These are phyloP conservation scores for Cytospora piceae DNA, from an alignment of 2,329 filamentous ascomycete genomes.

Conservation along the genomic window DNA sequence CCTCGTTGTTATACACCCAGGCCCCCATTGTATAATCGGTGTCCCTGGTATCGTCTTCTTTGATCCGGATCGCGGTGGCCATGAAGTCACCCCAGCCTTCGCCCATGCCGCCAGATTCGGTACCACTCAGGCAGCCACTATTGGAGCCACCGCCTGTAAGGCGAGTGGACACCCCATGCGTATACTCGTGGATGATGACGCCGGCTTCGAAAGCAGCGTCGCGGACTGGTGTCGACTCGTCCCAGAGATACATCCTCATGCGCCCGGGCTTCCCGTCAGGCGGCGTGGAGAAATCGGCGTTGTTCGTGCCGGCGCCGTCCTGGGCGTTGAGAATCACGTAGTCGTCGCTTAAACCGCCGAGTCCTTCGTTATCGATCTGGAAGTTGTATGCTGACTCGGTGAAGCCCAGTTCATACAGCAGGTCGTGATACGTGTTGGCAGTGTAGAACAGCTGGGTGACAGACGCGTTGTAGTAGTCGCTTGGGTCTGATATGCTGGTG, in stretches of 20 bases:
- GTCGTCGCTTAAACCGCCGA: slow-evolving; percentile 56
- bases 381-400: slow-evolving; percentile 64
- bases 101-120: slow-evolving; percentile 60
- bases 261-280: slow-evolving; percentile 54
- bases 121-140: slow-evolving; percentile 48
- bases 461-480: slow-evolving; percentile 56
- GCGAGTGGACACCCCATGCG: slow-evolving; percentile 59
- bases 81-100: slow-evolving; percentile 63
- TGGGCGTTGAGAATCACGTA: slow-evolving; percentile 60
- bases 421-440: slow-evolving; percentile 61
- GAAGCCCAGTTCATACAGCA: slow-evolving; percentile 62
- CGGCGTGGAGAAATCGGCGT: slow-evolving; percentile 61
- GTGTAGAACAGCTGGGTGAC: slow-evolving; percentile 64
- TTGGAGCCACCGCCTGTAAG: slow-evolving; percentile 63
- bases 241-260: slow-evolving; percentile 66
- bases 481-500: slow-evolving; percentile 40
- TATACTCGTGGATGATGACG: slow-evolving; percentile 64
- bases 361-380: slow-evolving; percentile 58
- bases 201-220: slow-evolving; percentile 63
- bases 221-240: slow-evolving; percentile 48
- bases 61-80: slow-evolving; percentile 54
- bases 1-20: slow-evolving; percentile 50
- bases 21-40: slow-evolving; percentile 54
- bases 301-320: slow-evolving; percentile 58
- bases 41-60: slow-evolving; percentile 48